Evolutionary conservation across 2,329 filamentous ascomycete species (phyloP).

Genomic region (Aphanocladium album): DNA sequence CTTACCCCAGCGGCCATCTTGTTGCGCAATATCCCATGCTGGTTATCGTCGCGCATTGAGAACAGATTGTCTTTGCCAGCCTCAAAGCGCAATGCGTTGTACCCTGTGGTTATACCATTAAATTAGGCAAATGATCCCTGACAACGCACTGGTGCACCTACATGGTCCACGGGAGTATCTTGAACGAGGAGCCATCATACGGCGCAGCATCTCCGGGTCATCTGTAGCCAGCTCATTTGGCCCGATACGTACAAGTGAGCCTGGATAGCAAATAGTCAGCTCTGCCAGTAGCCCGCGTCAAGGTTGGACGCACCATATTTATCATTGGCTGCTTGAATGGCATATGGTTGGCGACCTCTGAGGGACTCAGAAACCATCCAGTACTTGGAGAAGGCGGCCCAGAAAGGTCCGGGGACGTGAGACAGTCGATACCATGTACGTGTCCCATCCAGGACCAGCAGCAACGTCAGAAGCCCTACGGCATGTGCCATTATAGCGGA

Average conservation of each 20-base stretch:
- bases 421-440: slow-evolving; percentile 27
- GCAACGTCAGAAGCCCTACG: too few relatives aligned
- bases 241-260: slow-evolving; percentile 30
- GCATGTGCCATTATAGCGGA: too few relatives aligned
- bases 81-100: slow-evolving; percentile 33
- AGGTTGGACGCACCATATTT: slow-evolving; percentile 21
- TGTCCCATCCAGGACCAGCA: background rate
- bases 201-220: slow-evolving; percentile 28
- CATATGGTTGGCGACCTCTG: slow-evolving; percentile 21
- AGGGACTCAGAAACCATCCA: slow-evolving; percentile 27
- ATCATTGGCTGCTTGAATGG: slow-evolving; percentile 21
- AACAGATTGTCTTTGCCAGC: slow-evolving; percentile 29
- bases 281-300: background rate
- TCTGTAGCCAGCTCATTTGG: slow-evolving; percentile 31
- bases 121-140: background rate
- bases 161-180: slow-evolving; percentile 26
- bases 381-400: slow-evolving; percentile 27
- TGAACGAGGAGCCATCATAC: slow-evolving; percentile 29
- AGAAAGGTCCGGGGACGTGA: slow-evolving; percentile 30
- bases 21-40: slow-evolving; percentile 37
- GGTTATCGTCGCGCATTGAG: slow-evolving; percentile 29
- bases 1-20: slow-evolving; percentile 44
- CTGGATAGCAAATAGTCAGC: slow-evolving; percentile 16
- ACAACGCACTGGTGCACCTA: slow-evolving; percentile 6
- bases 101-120: slow-evolving; percentile 26